A percentile compares a stretch with the other conserved stretches of the same genome.
Conservation (phyloP, 331 rosid species). For the Pyrus hybrid region DNA sequence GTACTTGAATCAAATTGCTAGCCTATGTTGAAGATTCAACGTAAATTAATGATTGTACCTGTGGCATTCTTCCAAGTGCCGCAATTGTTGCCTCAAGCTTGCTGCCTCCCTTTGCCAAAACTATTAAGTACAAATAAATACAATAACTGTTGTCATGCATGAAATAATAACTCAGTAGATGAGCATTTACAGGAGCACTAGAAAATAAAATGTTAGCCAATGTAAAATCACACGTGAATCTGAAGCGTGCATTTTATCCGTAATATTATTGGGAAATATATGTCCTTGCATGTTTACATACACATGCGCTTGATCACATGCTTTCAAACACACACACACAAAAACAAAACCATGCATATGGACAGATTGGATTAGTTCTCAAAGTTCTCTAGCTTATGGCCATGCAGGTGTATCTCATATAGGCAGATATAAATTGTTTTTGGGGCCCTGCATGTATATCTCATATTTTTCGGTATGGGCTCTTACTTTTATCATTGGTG, state of each 20-base stretch:
- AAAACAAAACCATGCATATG: background rate
- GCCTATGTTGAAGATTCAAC: background rate
- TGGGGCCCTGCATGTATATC: too few species aligned
- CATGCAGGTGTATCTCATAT: background rate
- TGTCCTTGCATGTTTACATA: background rate
- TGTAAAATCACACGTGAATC: background rate
- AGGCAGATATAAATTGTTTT: too few species aligned
- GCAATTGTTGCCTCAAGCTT: too few species aligned
- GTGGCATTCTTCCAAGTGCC: constrained; percentile 74
- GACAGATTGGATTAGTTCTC: background rate
- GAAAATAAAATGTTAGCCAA: background rate
- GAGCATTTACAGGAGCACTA: too few species aligned
- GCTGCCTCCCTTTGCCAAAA: constrained; percentile 90
- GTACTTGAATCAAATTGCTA: background rate
- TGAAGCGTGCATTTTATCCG: background rate
- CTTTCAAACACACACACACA: background rate
- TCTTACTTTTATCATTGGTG: background rate
- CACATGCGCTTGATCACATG: background rate
- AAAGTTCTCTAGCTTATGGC: background rate
- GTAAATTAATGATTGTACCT: constrained; percentile 37
- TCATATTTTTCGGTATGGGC: too few species aligned
- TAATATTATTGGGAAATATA: background rate
- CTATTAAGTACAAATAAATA: constrained; percentile 37
- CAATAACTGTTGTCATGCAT: background rate
- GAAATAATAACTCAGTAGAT: too few species aligned